These are phyloP conservation scores for Acacia concinna DNA, from an alignment of 331 rosid species.

Conservation along the genomic window DNA sequence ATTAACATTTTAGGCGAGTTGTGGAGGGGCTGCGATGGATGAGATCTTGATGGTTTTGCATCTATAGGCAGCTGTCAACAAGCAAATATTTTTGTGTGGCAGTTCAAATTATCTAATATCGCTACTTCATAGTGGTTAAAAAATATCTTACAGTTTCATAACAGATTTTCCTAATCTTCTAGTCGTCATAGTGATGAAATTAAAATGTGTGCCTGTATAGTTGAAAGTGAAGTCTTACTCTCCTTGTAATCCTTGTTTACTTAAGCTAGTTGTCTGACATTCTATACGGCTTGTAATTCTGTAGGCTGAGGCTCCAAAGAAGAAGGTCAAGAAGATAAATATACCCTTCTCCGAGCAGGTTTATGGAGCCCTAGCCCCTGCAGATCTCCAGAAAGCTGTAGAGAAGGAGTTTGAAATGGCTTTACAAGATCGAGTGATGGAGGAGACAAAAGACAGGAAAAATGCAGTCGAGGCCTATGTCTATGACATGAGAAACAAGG, in stretches of 20 bases:
- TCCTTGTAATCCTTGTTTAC: background rate
- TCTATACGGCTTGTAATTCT: constrained; percentile 20
- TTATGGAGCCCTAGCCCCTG: constrained; percentile 67
- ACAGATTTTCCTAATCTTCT: background rate
- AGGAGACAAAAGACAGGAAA: constrained; percentile 95
- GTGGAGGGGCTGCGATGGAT: background rate
- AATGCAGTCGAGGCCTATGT: constrained; percentile 95
- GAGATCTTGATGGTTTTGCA: background rate
- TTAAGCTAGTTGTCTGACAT: background rate
- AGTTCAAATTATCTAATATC: background rate
- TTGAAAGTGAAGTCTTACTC: background rate
- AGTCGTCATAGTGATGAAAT: background rate
- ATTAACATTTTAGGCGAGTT: background rate
- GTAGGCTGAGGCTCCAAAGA: constrained; percentile 73
- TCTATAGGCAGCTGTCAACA: background rate
- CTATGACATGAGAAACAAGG: constrained; percentile 96
- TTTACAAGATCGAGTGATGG: constrained; percentile 95
- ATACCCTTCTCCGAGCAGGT: constrained; percentile 68
- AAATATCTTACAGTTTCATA: background rate
- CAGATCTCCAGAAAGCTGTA: constrained; percentile 75
- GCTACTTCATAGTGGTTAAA: background rate
- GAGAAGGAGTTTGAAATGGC: constrained; percentile 98
- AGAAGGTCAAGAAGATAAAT: constrained; percentile 74
- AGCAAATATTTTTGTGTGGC: background rate
- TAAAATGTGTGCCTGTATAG: background rate